Conservation (phyloP, 1,284 basidiomycete genomes). For the Fomes fomentarius region DNA sequence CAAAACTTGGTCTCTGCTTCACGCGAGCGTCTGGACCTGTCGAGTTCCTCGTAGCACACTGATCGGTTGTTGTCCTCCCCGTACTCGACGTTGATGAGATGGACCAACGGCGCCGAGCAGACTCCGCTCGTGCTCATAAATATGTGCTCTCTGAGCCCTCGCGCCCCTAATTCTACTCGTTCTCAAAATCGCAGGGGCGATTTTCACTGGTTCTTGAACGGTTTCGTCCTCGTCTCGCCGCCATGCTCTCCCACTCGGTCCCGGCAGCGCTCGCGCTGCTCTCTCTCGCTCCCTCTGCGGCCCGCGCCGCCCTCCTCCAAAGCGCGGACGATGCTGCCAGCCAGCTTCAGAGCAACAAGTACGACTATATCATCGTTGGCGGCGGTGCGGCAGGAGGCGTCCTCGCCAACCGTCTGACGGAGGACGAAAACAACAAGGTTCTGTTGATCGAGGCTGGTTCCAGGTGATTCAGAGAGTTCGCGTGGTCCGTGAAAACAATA, state of each 20-base stretch:
- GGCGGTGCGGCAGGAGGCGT: conserved; percentile 26
- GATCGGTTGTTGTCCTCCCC: not conserved
- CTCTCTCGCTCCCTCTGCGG: not conserved
- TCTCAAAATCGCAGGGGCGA: conserved; percentile 3
- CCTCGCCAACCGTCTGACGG: conserved; percentile 29
- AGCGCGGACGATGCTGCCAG: conserved; percentile 6
- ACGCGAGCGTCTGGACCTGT: not conserved
- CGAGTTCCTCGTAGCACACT: not conserved
- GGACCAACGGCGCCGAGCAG: not conserved
- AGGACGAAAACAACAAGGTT: conserved; percentile 32
- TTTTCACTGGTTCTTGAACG: conserved; percentile 4
- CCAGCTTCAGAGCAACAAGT: conserved; percentile 1
- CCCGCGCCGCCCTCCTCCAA: not conserved
- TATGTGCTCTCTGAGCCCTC: not conserved
- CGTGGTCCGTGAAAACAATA: not conserved
- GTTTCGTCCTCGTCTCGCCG: not conserved
- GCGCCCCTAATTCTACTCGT: not conserved
- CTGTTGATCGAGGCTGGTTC: conserved; percentile 45
- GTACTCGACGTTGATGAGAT: not conserved
- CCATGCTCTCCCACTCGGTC: conserved; percentile 4
- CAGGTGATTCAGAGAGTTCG: conserved; percentile 13
- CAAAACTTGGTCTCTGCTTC: no score
- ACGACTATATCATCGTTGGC: conserved; percentile 12
- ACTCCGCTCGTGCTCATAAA: not conserved
- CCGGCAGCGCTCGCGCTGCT: not conserved